Evolutionary conservation across 31 red algal genomes (phyloP), one percentile per base, ranked within the genome.

Genomic region (Bonnemaisonia californica): DNA sequence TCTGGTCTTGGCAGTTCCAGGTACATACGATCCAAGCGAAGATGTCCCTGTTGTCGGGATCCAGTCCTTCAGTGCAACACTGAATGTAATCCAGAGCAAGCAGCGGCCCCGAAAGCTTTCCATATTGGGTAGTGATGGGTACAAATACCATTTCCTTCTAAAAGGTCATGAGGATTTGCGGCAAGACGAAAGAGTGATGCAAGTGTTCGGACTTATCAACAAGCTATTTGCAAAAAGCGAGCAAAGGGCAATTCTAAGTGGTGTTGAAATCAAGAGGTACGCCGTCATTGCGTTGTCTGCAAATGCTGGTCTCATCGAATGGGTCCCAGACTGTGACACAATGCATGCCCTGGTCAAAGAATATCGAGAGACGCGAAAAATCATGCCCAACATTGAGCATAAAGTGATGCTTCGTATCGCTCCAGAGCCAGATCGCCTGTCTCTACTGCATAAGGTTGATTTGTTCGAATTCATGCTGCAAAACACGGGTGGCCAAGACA

Each of bases 101-200:
- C 97, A 99, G 62, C 76, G 97, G 30, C 97, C 97, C 26, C 90
- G 97, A 29, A 87, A 90, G 41, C 81, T 99, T 4, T 81, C 79
- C 7, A 93, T 95, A 21, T 84, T 93, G 41, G 97, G 97, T 26
- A 87, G 74, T 66, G 97, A 99, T 77, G 93, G 97, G 51, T 29
- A 81, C 31, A 84, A 95, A 69, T 92, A 99, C 75, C 58, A 85
- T 33, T 99, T 99, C 74, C 79, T 99, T 39, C 71, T 99, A 59
- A 99, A 99, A 69, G 97, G 97, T 21, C 97, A 95, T 88, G 97
- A 99, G 41, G 97, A 95, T 73, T 66, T 99, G 38, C 80, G 97
- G 11, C 97, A 96, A 78, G 97, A 99, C 71, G 97, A 99, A 81
- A 58, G 97, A 30, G 97, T 99, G 5, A 95, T 95, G 90, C 97